Percentiles rank a stretch among this genome's conserved stretches.
These are phyloP conservation scores for Hypericum perforatum DNA, from an alignment of 345 rosid genomes.

Conservation along the genomic window DNA sequence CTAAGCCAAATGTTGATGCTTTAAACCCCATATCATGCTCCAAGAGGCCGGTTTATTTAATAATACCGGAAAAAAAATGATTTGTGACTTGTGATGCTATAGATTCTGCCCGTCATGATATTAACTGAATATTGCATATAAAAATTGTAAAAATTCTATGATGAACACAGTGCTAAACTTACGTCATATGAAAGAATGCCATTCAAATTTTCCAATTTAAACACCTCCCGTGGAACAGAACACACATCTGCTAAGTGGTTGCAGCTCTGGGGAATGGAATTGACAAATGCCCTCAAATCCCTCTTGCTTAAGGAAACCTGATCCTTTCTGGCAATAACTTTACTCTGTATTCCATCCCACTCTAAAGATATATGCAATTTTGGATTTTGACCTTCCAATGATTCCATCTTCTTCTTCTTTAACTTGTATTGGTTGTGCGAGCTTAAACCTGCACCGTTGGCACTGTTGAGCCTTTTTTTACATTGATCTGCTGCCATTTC, in stretches of 20 bases:
- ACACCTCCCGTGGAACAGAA: conserved; percentile 53
- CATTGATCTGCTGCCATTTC: conserved; percentile 83
- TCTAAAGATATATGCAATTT: conserved; percentile 70
- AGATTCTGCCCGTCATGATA: conserved; percentile 2
- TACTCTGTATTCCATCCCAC: conserved; percentile 58
- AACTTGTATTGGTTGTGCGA: conserved; percentile 46
- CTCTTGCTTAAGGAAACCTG: conserved; percentile 69
- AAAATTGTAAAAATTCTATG: conserved; percentile 1
- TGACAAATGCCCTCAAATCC: conserved; percentile 50
- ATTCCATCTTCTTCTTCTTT: conserved; percentile 51
- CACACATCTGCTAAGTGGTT: conserved; percentile 52
- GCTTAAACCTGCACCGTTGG: conserved; percentile 40
- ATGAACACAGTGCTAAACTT: conserved; percentile 8
- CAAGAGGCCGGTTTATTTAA: no score
- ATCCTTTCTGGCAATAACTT: conserved; percentile 73
- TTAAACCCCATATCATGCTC: no score
- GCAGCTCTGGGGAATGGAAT: conserved; percentile 27
- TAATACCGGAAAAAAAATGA: no score
- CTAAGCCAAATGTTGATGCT: no score
- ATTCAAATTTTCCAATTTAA: conserved; percentile 55
- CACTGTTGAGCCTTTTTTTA: conserved; percentile 64
- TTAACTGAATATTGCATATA: conserved; percentile 6
- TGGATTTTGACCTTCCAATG: conserved; percentile 32
- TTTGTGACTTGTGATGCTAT: no score
- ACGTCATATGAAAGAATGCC: conserved; percentile 80